Evolutionary conservation across 1,284 basidiomycete species (phyloP).

Genomic region (Flammula alnicola): DNA sequence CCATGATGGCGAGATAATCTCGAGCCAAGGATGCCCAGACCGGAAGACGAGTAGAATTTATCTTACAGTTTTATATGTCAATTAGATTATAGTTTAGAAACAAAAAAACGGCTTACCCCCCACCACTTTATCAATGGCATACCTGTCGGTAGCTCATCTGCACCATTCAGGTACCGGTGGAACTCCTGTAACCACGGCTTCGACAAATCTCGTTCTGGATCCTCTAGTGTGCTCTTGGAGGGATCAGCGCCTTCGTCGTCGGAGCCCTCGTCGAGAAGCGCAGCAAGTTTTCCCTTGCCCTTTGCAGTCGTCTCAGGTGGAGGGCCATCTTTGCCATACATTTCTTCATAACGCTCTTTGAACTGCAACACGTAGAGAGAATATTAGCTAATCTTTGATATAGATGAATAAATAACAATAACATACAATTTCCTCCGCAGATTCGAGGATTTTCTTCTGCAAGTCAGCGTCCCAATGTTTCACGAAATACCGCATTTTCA

Average conservation of each 20-base stretch:
- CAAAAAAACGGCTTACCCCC: constrained; percentile 29
- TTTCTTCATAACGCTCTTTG: neutral
- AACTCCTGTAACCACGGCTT: constrained; percentile 30
- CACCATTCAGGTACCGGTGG: constrained; percentile 27
- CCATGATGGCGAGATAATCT: constrained; percentile 44
- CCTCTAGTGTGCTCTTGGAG: neutral
- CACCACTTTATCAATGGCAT: constrained; percentile 36
- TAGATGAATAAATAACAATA: neutral
- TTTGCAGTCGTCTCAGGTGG: neutral
- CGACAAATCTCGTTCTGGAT: neutral
- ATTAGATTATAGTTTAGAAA: constrained; percentile 5
- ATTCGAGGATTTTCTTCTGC: constrained; percentile 16
- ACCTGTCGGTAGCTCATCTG: constrained; percentile 23
- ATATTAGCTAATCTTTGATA: constrained; percentile 7
- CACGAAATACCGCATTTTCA: constrained; percentile 30
- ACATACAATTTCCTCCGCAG: constrained; percentile 27
- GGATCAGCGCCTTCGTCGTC: constrained; percentile 10
- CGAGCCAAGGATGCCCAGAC: constrained; percentile 38
- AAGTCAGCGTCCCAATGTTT: constrained; percentile 31
- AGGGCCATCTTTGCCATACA: neutral
- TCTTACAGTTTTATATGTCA: constrained; percentile 18
- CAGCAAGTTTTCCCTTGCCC: constrained; percentile 1
- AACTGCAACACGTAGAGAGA: constrained; percentile 11
- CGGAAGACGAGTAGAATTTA: constrained; percentile 29
- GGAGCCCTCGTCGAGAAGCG: neutral